phyloP scores from a whole-genome alignment of 371 early-diverging fungal genomes.

The Lichtheimia corymbifera region DNA sequence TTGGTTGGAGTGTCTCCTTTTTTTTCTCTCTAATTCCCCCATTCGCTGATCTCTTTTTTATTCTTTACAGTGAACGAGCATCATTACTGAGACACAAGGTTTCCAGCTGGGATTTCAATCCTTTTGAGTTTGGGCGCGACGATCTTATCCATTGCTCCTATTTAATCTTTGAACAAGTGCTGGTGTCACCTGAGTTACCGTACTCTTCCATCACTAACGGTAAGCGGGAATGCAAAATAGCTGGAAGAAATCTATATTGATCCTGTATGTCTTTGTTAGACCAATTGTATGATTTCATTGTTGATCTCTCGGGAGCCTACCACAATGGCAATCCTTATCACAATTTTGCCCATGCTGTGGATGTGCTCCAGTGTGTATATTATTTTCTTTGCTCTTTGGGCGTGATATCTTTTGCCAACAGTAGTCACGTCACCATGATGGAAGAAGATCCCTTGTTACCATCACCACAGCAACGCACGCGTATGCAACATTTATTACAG shows the following conservation, averaged over 20 bases:
- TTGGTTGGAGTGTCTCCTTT: no score
- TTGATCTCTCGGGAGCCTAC: conserved; percentile 64
- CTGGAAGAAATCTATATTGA: not conserved
- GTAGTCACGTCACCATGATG: not conserved
- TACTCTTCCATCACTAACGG: conserved; percentile 55
- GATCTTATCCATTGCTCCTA: conserved; percentile 70
- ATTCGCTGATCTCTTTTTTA: no score
- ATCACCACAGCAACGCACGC: not conserved
- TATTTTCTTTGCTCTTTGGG: conserved; percentile 69
- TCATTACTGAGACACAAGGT: conserved; percentile 45
- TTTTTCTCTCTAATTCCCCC: no score
- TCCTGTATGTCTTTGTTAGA: conserved; percentile 22
- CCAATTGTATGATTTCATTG: conserved; percentile 60
- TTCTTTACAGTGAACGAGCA: conserved; percentile 32
- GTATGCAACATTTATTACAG: conserved; percentile 43
- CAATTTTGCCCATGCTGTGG: conserved; percentile 85
- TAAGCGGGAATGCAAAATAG: conserved; percentile 21
- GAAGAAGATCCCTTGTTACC: not conserved
- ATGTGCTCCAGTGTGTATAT: conserved; percentile 81
- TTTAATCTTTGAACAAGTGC: conserved; percentile 65
- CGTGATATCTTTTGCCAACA: conserved; percentile 27
- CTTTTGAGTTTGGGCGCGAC: conserved; percentile 59
- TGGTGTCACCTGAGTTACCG: conserved; percentile 55
- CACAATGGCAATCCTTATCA: conserved; percentile 81
- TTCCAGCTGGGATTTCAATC: conserved; percentile 71